Conservation (phyloP, 768 basidiomycete genomes). For the Lactifluus pinguis region DNA sequence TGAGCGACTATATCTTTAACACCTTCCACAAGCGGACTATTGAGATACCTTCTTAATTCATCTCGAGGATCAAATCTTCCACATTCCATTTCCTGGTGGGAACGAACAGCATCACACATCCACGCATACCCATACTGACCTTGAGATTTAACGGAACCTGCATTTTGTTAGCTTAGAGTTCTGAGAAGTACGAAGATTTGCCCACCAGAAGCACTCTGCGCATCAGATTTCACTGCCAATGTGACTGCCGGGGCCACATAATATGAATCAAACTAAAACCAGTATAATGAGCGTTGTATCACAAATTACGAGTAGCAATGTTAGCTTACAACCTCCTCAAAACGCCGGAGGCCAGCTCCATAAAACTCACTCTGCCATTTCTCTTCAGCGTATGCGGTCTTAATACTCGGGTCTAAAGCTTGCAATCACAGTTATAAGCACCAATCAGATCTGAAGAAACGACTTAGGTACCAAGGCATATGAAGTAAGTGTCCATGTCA, state of each 20-base stretch:
- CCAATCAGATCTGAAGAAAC: background rate
- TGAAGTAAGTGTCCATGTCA: background rate
- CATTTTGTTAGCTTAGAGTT: background rate
- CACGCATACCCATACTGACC: background rate
- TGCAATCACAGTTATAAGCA: background rate
- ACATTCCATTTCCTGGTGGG: background rate
- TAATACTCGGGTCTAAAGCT: background rate
- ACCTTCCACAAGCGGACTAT: too few species aligned
- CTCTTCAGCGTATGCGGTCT: background rate
- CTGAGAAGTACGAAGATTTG: too few species aligned
- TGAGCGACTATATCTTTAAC: background rate
- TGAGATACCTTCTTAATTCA: background rate
- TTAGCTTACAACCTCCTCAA: background rate
- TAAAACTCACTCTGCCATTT: background rate
- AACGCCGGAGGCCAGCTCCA: background rate
- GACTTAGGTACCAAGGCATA: too few species aligned
- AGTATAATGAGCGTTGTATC: too few species aligned
- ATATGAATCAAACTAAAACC: too few species aligned
- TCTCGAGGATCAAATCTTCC: background rate
- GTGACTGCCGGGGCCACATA: too few species aligned
- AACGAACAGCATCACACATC: background rate
- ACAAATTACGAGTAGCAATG: background rate
- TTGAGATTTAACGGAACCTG: background rate
- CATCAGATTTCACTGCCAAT: too few species aligned
- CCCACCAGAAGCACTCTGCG: too few species aligned